phyloP scores from a whole-genome alignment of 2,329 filamentous ascomycete genomes.

The Fusarium sulawesiense region DNA sequence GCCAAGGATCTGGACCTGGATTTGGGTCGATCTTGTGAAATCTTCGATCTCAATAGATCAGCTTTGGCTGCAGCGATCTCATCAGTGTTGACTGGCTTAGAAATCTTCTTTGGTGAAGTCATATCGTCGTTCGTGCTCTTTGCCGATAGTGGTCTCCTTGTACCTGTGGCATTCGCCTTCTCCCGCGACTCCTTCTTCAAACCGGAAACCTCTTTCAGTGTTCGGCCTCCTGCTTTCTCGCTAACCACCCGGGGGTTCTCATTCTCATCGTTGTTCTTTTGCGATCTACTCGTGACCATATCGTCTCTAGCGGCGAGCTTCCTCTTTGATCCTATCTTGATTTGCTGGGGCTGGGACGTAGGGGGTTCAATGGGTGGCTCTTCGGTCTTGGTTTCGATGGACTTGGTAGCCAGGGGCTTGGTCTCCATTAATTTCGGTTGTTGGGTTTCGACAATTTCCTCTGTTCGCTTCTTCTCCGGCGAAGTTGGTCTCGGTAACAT shows the following conservation, averaged over 20 bases:
- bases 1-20: constrained; percentile 45
- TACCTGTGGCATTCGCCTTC: constrained; percentile 45
- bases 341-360: constrained; percentile 38
- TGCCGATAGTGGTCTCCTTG: constrained; percentile 62
- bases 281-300: constrained; percentile 52
- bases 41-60: constrained; percentile 48
- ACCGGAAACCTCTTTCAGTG: constrained; percentile 59
- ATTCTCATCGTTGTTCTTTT: constrained; percentile 47
- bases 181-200: constrained; percentile 56
- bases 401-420: constrained; percentile 6
- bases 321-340: constrained; percentile 66
- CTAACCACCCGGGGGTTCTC: constrained; percentile 40
- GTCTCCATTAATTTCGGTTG: constrained; percentile 1
- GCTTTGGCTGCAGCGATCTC: constrained; percentile 56
- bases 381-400: constrained; percentile 13
- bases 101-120: constrained; percentile 66
- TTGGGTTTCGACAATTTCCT: not conserved
- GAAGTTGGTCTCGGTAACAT: constrained; percentile 38
- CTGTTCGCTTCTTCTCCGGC: constrained; percentile 45
- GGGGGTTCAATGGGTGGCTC: constrained; percentile 17
- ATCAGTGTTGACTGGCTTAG: constrained; percentile 50
- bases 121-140: constrained; percentile 72
- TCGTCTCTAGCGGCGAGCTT: constrained; percentile 69
- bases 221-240: constrained; percentile 55
- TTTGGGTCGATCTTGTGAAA: constrained; percentile 43